Evolutionary conservation across 192 early-diverging fungal species (phyloP).

Genomic region (Gryganskiella cystojenkinii): DNA sequence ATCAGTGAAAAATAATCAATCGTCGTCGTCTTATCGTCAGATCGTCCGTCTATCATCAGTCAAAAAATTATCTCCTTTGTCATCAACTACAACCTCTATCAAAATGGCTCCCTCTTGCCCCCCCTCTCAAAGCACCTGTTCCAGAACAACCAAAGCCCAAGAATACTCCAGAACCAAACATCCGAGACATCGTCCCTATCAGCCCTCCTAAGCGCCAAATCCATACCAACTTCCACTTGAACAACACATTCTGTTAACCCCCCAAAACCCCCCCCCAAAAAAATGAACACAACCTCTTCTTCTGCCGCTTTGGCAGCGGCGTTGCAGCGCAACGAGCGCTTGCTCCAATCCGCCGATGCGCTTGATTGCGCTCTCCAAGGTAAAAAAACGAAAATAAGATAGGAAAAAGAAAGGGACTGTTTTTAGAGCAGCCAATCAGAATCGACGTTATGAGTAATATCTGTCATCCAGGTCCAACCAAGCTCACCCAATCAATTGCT

Average conservation of each 20-base stretch:
- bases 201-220: constrained; percentile 28
- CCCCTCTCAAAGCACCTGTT: constrained; percentile 40
- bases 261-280: constrained; percentile 4
- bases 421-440: constrained; percentile 4
- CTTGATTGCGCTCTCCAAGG: constrained; percentile 50
- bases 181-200: constrained; percentile 47
- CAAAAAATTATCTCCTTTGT: too few species aligned
- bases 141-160: constrained; percentile 15
- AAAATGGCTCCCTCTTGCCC: constrained; percentile 55
- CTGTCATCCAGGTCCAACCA: too few species aligned
- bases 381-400: neutral
- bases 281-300: constrained; percentile 45
- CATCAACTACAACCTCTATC: constrained; percentile 23
- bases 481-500: too few species aligned
- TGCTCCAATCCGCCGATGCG: constrained; percentile 48
- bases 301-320: constrained; percentile 16
- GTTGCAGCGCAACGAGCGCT: constrained; percentile 37
- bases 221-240: neutral
- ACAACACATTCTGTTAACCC: neutral
- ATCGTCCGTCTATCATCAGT: constrained; percentile 17
- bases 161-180: constrained; percentile 36
- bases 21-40: constrained; percentile 11
- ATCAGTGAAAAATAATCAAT: constrained; percentile 5
- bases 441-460: too few species aligned
- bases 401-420: constrained; percentile 35